These are phyloP conservation scores for Cercospora beticola DNA, from an alignment of 2,329 filamentous ascomycete species.

Conservation along the genomic window DNA sequence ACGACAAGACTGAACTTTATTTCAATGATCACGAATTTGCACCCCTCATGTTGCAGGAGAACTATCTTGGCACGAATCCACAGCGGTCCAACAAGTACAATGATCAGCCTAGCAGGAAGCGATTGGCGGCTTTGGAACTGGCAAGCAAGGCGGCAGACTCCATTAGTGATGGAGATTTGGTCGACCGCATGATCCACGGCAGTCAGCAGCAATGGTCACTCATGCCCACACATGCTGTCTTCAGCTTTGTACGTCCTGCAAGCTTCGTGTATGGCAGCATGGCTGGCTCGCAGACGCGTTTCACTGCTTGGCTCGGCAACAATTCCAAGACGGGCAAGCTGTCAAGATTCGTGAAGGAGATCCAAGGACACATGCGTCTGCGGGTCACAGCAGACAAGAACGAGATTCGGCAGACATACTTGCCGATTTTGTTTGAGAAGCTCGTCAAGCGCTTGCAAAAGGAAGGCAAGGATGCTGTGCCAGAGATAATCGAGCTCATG, in stretches of 20 bases:
- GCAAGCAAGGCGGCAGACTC: slow-evolving; percentile 86
- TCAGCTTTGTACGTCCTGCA: slow-evolving; percentile 89
- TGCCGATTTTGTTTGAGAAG: slow-evolving; percentile 82
- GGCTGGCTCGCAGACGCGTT: slow-evolving; percentile 63
- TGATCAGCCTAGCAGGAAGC: slow-evolving; percentile 61
- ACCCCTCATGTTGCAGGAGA: slow-evolving; percentile 96
- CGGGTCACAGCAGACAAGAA: slow-evolving; percentile 86
- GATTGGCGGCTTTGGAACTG: slow-evolving; percentile 80
- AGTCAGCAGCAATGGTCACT: slow-evolving; percentile 97
- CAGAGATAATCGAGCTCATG: slow-evolving; percentile 89
- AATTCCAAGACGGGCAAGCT: slow-evolving; percentile 81
- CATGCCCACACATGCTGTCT: slow-evolving; percentile 94
- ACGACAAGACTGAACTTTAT: slow-evolving; percentile 97
- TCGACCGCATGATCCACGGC: slow-evolving; percentile 97
- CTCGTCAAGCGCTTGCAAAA: slow-evolving; percentile 70
- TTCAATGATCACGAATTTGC: slow-evolving; percentile 99
- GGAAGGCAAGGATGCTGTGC: slow-evolving; percentile 79
- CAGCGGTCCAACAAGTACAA: slow-evolving; percentile 61
- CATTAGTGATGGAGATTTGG: slow-evolving; percentile 94
- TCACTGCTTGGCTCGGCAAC: slow-evolving; percentile 91
- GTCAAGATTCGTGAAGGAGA: slow-evolving; percentile 80
- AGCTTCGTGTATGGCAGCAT: slow-evolving; percentile 83
- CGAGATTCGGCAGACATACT: slow-evolving; percentile 90
- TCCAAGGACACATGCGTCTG: slow-evolving; percentile 95
- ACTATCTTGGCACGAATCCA: slow-evolving; percentile 85